Evolutionary conservation across 176 grass and related monocot genomes (phyloP).

Genomic region (Cenchrus fungigraminus): DNA sequence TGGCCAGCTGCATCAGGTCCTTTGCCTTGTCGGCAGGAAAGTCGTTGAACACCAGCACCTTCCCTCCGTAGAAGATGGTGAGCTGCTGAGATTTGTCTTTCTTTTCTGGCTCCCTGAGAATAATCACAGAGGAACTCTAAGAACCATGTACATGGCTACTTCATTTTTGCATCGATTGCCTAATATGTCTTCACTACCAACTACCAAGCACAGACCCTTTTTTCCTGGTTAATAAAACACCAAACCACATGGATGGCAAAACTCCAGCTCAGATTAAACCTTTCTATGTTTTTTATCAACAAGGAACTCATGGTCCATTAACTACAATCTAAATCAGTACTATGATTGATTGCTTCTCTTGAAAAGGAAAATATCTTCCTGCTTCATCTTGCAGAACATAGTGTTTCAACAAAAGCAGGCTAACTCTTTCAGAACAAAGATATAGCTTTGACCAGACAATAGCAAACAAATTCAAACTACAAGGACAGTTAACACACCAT

Average conservation of each 20-base stretch:
- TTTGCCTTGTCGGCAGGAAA: conserved; percentile 95
- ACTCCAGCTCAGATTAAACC: not conserved
- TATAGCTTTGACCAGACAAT: not conserved
- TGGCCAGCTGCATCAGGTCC: conserved; percentile 83
- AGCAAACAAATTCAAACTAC: not conserved
- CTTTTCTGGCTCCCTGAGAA: conserved; percentile 64
- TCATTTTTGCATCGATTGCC: conserved; percentile 10
- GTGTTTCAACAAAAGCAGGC: conserved; percentile 9
- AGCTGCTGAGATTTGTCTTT: conserved; percentile 63
- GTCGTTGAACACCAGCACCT: conserved; percentile 91
- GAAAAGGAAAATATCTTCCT: not conserved
- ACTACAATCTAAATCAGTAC: not conserved
- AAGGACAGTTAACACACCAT: not conserved
- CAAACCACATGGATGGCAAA: not conserved
- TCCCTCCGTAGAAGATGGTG: conserved; percentile 91
- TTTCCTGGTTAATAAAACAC: not conserved
- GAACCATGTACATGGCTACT: not conserved
- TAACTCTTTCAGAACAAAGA: not conserved
- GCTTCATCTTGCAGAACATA: not conserved
- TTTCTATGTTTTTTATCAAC: not conserved
- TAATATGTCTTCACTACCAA: not conserved
- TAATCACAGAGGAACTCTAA: conserved; percentile 35
- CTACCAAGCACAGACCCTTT: not conserved
- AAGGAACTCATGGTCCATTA: conserved; percentile 16
- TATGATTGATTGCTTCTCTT: not conserved